Percentiles rank a stretch among this genome's conserved stretches.
Evolutionary conservation across 495 filamentous ascomycete species (phyloP).

Genomic region (Aspergillus coremiiformis): DNA sequence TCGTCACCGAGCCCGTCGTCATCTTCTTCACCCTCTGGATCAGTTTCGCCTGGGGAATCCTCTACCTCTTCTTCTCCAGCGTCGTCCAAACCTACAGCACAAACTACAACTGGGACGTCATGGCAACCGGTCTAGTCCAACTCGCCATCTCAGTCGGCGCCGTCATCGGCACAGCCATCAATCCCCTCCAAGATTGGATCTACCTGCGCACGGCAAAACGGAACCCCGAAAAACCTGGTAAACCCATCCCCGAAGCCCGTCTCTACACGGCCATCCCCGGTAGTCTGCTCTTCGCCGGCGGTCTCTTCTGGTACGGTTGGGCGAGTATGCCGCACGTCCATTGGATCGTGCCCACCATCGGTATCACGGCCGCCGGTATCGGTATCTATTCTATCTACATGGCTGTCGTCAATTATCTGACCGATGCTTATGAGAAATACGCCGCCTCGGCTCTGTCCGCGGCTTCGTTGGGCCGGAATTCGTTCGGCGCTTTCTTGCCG

Average conservation of each 20-base stretch:
- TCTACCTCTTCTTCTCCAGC: constrained; percentile 42
- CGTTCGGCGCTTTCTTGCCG: constrained; percentile 31
- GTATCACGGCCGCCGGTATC: constrained; percentile 27
- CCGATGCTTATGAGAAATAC: constrained; percentile 39
- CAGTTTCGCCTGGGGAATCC: constrained; percentile 46
- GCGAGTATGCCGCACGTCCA: constrained; percentile 23
- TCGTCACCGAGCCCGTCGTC: constrained; percentile 48
- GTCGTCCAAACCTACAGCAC: constrained; percentile 32
- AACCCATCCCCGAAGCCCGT: constrained; percentile 34
- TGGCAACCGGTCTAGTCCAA: constrained; percentile 31
- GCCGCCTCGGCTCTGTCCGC: constrained; percentile 32
- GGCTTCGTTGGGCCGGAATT: constrained; percentile 28
- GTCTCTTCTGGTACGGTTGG: constrained; percentile 42
- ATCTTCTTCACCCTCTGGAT: constrained; percentile 46
- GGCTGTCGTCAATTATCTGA: constrained; percentile 42
- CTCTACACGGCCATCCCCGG: constrained; percentile 36
- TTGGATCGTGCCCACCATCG: constrained; percentile 37
- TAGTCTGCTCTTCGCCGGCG: constrained; percentile 34
- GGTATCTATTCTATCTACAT: constrained; percentile 42
- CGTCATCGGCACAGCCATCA: constrained; percentile 34
- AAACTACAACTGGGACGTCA: constrained; percentile 31
- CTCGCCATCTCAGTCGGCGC: constrained; percentile 39
- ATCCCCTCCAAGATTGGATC: constrained; percentile 34
- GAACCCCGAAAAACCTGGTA: constrained; percentile 24
- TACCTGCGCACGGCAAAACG: constrained; percentile 25